A percentile compares a stretch with the other conserved stretches of the same genome.
Conservation (phyloP, 306 rosid genomes). For the Carpinus fangiana region DNA sequence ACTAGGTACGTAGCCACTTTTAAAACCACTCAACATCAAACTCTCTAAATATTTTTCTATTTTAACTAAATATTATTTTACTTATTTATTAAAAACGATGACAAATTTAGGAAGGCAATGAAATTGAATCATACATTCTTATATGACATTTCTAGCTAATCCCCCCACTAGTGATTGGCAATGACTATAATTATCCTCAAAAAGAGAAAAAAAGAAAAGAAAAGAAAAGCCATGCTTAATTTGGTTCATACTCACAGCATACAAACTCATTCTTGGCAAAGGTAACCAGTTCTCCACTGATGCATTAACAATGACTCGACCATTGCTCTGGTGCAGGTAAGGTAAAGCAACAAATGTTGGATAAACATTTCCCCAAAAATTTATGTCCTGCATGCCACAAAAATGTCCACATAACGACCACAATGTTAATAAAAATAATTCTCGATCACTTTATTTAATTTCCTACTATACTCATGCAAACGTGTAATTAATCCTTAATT, state of each 20-base stretch:
- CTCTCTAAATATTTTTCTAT: no score
- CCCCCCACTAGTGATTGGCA: no score
- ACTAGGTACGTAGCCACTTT: no score
- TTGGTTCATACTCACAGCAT: slow-evolving; percentile 56
- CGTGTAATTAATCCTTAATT: slow-evolving; percentile 35
- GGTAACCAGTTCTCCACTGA: slow-evolving; percentile 87
- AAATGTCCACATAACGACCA: no score
- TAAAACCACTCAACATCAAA: no score
- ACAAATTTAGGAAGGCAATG: no score
- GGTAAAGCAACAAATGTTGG: slow-evolving; percentile 86
- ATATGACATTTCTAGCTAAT: not conserved
- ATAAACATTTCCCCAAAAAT: slow-evolving; percentile 89
- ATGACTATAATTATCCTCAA: not conserved
- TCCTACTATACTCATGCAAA: not conserved
- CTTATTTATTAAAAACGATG: no score
- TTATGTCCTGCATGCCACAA: slow-evolving; percentile 54
- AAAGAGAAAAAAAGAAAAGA: no score
- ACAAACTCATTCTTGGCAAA: slow-evolving; percentile 85
- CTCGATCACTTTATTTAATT: no score
- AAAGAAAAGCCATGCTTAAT: not conserved
- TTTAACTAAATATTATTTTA: no score
- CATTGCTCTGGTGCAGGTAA: slow-evolving; percentile 65
- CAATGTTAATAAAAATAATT: no score
- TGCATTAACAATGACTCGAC: slow-evolving; percentile 72
- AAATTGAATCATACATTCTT: not conserved